phyloP scores from a whole-genome alignment of 306 rosid species.

The Comarum palustre region DNA sequence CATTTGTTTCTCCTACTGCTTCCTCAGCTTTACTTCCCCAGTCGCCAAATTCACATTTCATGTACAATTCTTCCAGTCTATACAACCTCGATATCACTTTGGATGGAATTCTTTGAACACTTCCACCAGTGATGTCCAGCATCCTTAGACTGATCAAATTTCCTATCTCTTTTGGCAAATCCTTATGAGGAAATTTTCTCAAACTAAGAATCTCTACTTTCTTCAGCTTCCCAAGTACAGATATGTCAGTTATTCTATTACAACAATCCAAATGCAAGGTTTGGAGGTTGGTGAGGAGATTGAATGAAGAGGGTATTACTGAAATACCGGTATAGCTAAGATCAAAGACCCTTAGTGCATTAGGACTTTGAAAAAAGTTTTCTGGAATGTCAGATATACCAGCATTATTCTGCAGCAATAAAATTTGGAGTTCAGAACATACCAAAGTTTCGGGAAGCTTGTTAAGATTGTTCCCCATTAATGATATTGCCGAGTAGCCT shows the following conservation, averaged over 20 bases:
- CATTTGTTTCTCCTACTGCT: background rate
- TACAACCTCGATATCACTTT: background rate
- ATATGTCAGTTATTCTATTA: background rate
- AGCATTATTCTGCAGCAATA: constrained; percentile 15
- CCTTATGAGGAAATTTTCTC: background rate
- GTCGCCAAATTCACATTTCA: background rate
- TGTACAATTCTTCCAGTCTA: background rate
- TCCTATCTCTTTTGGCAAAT: background rate
- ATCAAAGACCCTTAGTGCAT: background rate
- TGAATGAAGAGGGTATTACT: background rate
- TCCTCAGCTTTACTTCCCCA: background rate
- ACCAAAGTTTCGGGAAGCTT: constrained; percentile 4
- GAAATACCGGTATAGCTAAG: background rate
- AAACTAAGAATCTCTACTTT: constrained; percentile 14
- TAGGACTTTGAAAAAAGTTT: background rate
- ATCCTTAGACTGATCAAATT: background rate
- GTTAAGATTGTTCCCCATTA: constrained; percentile 5
- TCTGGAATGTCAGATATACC: background rate
- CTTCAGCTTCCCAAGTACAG: constrained; percentile 1
- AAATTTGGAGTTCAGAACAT: constrained; percentile 3
- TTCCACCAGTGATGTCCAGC: background rate
- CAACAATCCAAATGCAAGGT: constrained; percentile 12
- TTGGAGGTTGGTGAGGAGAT: background rate
- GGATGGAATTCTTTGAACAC: background rate
- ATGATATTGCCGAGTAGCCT: constrained; percentile 10